Conservation (phyloP, 192 early-diverging fungal species). For the Lobosporangium transversale region DNA sequence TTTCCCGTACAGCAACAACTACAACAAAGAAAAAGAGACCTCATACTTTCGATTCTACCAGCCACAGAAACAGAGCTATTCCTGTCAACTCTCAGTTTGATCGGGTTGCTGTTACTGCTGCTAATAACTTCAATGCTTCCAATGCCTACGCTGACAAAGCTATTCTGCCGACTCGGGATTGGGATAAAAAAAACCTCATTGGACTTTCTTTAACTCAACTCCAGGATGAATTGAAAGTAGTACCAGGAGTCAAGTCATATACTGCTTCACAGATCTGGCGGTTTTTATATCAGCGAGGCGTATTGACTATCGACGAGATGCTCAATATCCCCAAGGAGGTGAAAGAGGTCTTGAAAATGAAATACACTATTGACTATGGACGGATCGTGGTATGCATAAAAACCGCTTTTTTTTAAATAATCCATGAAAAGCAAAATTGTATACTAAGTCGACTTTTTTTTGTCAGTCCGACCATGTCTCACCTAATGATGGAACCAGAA, state of each 20-base stretch:
- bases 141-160: background rate
- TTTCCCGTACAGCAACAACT: conserved; percentile 1
- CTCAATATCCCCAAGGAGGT: conserved; percentile 63
- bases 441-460: too few relatives aligned
- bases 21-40: conserved; percentile 12
- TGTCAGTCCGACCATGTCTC: conserved; percentile 51
- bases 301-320: conserved; percentile 74
- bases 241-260: conserved; percentile 50
- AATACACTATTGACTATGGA: conserved; percentile 68
- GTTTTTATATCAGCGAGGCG: conserved; percentile 64
- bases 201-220: conserved; percentile 51
- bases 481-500: conserved; percentile 69
- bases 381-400: conserved; percentile 56
- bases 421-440: too few relatives aligned
- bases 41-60: conserved; percentile 43
- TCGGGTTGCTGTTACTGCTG: background rate
- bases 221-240: conserved; percentile 29
- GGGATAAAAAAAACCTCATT: conserved; percentile 59
- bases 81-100: background rate
- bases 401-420: background rate
- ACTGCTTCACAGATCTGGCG: conserved; percentile 58
- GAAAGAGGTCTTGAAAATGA: conserved; percentile 57
- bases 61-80: conserved; percentile 37
- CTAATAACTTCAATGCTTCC: too few relatives aligned
- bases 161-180: conserved; percentile 20